phyloP scores from a whole-genome alignment of 2,329 filamentous ascomycete species.

The Rutstroemia sp. region DNA sequence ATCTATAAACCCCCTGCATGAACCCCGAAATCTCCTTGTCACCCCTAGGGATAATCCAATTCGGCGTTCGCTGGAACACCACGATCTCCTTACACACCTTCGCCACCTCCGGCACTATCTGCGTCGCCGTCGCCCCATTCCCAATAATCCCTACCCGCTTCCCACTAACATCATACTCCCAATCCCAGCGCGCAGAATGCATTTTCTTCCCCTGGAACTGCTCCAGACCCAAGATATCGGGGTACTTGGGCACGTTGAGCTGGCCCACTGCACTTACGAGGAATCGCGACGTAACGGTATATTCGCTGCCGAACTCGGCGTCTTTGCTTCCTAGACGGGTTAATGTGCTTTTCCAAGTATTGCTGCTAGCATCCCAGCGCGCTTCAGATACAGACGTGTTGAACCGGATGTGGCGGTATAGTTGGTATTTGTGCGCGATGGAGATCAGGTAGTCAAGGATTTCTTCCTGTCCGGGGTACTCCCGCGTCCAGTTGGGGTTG shows the following conservation, averaged over 20 bases:
- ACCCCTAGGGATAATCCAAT: constrained; percentile 48
- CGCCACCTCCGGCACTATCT: constrained; percentile 51
- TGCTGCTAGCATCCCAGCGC: constrained; percentile 43
- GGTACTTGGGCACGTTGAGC: constrained; percentile 48
- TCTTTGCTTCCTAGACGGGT: constrained; percentile 33
- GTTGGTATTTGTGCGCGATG: constrained; percentile 44
- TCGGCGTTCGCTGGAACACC: constrained; percentile 50
- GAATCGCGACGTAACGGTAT: constrained; percentile 45
- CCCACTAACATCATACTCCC: constrained; percentile 44
- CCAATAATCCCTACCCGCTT: constrained; percentile 53
- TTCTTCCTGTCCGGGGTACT: constrained; percentile 53
- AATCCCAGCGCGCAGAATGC: constrained; percentile 54
- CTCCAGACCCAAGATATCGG: constrained; percentile 37
- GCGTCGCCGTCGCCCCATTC: constrained; percentile 50
- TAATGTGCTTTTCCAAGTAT: constrained; percentile 45
- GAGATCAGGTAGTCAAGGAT: constrained; percentile 46
- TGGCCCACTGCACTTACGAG: constrained; percentile 52
- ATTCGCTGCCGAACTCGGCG: constrained; percentile 35
- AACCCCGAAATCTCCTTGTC: constrained; percentile 37
- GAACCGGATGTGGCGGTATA: constrained; percentile 51
- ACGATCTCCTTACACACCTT: constrained; percentile 42
- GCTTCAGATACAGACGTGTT: constrained; percentile 45
- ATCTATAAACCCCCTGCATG: constrained; percentile 24
- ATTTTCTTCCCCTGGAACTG: constrained; percentile 39
- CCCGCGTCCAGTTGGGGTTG: constrained; percentile 46